A percentile compares a stretch with the other conserved stretches of the same genome.
Conservation (phyloP, 2,329 filamentous ascomycete genomes). For the Trichophyton equinum region DNA sequence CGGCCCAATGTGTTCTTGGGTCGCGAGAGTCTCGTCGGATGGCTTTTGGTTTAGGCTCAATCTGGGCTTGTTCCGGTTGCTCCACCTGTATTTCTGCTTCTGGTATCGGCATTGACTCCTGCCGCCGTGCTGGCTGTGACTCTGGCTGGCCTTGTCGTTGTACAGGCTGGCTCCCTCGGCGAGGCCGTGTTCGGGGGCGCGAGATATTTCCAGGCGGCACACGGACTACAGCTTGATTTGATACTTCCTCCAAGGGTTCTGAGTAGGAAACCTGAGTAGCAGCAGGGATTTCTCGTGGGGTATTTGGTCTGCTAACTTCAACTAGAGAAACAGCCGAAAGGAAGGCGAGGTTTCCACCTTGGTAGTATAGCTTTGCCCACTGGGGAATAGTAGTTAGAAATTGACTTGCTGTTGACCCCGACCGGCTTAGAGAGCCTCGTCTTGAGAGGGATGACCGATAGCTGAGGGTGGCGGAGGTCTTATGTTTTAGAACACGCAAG, state of each 20-base stretch:
- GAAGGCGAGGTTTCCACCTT: conserved; percentile 48
- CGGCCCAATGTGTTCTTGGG: conserved; percentile 33
- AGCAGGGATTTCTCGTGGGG: conserved; percentile 36
- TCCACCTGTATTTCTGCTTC: not conserved
- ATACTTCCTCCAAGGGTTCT: conserved; percentile 20
- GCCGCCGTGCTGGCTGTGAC: not conserved
- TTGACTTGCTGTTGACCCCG: conserved; percentile 35
- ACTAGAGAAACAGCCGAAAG: conserved; percentile 30
- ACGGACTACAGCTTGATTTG: conserved; percentile 19
- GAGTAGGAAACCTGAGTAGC: conserved; percentile 13
- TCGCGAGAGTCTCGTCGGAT: conserved; percentile 13
- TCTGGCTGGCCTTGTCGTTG: not conserved
- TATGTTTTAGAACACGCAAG: conserved; percentile 16
- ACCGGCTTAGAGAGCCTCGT: conserved; percentile 24
- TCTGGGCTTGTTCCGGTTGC: conserved; percentile 1
- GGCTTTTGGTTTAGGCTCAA: conserved; percentile 8
- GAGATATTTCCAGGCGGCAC: conserved; percentile 21
- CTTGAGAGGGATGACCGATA: conserved; percentile 34
- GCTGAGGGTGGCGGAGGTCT: conserved; percentile 23
- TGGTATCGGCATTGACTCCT: not conserved
- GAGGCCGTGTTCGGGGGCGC: conserved; percentile 18
- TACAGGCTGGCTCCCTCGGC: conserved; percentile 13
- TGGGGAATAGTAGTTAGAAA: conserved; percentile 34
- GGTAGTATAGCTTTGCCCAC: conserved; percentile 55
- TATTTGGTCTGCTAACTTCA: conserved; percentile 24